A percentile compares a stretch with the other conserved stretches of the same genome.
Evolutionary conservation across 306 rosid species (phyloP).

Genomic region (Urtica urens): DNA sequence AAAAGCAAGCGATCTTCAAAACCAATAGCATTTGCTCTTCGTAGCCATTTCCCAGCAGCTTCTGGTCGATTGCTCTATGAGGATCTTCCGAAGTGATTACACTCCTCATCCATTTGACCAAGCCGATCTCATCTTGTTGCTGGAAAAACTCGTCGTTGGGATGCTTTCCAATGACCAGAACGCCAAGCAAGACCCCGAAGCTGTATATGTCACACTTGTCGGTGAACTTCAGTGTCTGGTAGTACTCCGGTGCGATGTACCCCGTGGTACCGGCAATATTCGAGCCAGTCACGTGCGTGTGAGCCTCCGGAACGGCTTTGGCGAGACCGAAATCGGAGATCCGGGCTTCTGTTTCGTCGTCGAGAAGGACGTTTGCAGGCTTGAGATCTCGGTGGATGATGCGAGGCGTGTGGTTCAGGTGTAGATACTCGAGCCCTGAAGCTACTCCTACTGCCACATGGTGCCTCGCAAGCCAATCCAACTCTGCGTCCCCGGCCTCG

Average conservation of each 20-base stretch:
- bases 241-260: slow-evolving; percentile 85
- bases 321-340: slow-evolving; percentile 97
- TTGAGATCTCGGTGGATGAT: slow-evolving; percentile 82
- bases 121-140: slow-evolving; percentile 49
- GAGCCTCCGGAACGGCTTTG: slow-evolving; percentile 61
- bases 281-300: slow-evolving; percentile 62
- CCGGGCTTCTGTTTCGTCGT: slow-evolving; percentile 83
- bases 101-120: slow-evolving; percentile 76
- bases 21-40: slow-evolving; percentile 92
- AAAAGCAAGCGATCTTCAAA: slow-evolving; percentile 79
- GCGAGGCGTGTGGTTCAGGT: slow-evolving; percentile 44
- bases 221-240: slow-evolving; percentile 71
- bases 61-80: slow-evolving; percentile 37
- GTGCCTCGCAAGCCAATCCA: slow-evolving; percentile 67
- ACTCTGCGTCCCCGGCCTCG: slow-evolving; percentile 22
- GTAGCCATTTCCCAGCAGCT: slow-evolving; percentile 49
- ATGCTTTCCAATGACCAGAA: slow-evolving; percentile 64
- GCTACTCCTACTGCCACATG: slow-evolving; percentile 61
- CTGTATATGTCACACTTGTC: slow-evolving; percentile 88
- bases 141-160: slow-evolving; percentile 73
- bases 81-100: slow-evolving; percentile 59
- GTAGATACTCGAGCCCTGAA: slow-evolving; percentile 84
- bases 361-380: slow-evolving; percentile 72
- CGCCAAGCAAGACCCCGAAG: slow-evolving; percentile 73
- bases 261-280: slow-evolving; percentile 78